phyloP scores from a whole-genome alignment of 2,329 filamentous ascomycete genomes.

The Diaporthe longicolla region DNA sequence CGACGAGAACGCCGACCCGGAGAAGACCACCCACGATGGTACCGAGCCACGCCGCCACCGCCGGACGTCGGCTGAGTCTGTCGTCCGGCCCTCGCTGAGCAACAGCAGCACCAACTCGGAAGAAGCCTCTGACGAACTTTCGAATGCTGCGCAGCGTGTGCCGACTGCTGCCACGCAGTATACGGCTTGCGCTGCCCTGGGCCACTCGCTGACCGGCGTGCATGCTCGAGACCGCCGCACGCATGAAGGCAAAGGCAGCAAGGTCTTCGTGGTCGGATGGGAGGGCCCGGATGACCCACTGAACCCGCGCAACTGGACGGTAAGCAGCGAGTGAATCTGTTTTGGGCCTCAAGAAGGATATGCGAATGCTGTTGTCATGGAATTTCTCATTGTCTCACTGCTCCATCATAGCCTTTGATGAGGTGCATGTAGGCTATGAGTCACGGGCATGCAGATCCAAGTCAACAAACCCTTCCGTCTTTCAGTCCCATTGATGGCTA shows the following conservation, averaged over 20 bases:
- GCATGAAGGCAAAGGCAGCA: conserved; percentile 46
- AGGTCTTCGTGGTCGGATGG: conserved; percentile 57
- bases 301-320: conserved; percentile 56
- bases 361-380: too few relatives aligned
- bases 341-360: neutral
- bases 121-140: neutral
- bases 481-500: neutral
- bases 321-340: neutral
- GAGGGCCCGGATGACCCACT: conserved; percentile 53
- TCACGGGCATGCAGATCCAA: neutral
- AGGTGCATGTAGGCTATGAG: neutral
- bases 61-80: conserved; percentile 15
- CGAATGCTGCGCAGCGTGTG: conserved; percentile 35
- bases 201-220: conserved; percentile 51
- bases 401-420: neutral
- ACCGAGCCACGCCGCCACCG: neutral
- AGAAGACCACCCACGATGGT: conserved; percentile 21
- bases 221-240: conserved; percentile 47
- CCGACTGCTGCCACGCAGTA: conserved; percentile 44
- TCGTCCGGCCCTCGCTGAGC: neutral
- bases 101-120: conserved; percentile 11
- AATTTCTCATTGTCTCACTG: neutral
- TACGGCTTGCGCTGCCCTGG: conserved; percentile 45
- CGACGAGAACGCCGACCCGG: conserved; percentile 4
- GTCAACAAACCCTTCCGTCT: neutral